Evolutionary conservation across 1,284 basidiomycete species (phyloP).

Genomic region (Crepidotus sp.): DNA sequence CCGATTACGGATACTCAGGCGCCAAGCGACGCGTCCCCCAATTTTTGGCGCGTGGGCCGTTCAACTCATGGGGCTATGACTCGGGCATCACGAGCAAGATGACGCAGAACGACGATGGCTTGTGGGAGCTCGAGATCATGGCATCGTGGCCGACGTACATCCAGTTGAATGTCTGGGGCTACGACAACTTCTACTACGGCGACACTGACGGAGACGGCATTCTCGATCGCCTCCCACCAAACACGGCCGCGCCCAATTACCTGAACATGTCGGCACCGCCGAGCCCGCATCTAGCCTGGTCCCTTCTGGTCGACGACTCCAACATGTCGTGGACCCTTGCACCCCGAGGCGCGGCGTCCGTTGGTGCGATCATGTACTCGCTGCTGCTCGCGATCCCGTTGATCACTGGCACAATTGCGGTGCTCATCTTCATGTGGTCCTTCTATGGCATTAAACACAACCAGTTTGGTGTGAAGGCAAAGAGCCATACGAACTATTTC

Average conservation of each 20-base stretch:
- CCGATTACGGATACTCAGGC: conserved; percentile 55
- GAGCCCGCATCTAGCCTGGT: conserved; percentile 76
- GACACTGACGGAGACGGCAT: conserved; percentile 81
- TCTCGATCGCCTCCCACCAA: conserved; percentile 83
- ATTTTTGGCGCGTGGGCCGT: conserved; percentile 76
- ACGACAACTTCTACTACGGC: conserved; percentile 85
- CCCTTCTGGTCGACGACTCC: conserved; percentile 68
- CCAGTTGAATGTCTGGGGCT: conserved; percentile 83
- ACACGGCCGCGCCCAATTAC: conserved; percentile 77
- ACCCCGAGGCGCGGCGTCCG: conserved; percentile 72
- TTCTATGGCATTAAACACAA: conserved; percentile 95
- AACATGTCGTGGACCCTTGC: conserved; percentile 69
- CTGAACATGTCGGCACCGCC: conserved; percentile 84
- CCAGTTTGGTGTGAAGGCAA: conserved; percentile 77
- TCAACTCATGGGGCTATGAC: conserved; percentile 89
- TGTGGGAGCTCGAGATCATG: conserved; percentile 80
- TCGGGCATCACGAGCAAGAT: conserved; percentile 65
- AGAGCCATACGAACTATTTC: conserved; percentile 63
- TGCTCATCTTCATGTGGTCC: conserved; percentile 84
- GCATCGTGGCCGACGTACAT: conserved; percentile 80
- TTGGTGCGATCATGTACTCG: conserved; percentile 80
- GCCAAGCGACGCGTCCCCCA: conserved; percentile 73
- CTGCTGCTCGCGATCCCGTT: conserved; percentile 74
- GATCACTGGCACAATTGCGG: conserved; percentile 75
- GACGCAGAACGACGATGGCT: conserved; percentile 49